A percentile compares a stretch with the other conserved stretches of the same genome.
phyloP scores from a whole-genome alignment of 2,329 filamentous ascomycete genomes.

The Alternaria ventricosa region DNA sequence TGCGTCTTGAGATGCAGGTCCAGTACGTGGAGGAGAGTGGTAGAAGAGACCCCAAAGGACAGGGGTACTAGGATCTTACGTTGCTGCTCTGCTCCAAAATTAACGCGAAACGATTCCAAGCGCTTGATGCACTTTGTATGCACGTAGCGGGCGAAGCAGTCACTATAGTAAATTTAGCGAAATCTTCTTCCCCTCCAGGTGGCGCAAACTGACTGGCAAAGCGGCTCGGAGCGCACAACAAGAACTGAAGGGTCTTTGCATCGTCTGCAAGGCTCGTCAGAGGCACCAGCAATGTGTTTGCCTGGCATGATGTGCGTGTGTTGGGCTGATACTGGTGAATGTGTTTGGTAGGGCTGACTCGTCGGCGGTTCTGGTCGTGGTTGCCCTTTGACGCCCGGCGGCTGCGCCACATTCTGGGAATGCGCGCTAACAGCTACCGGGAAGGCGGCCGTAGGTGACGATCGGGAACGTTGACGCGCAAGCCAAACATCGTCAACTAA shows the following conservation, averaged over 20 bases:
- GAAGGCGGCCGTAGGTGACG: conserved; percentile 23
- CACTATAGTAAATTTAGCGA: conserved; percentile 52
- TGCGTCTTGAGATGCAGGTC: conserved; percentile 72
- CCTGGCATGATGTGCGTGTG: conserved; percentile 39
- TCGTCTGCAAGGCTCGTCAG: conserved; percentile 58
- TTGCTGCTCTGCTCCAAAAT: conserved; percentile 53
- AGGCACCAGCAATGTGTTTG: conserved; percentile 27
- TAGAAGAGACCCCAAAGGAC: conserved; percentile 83
- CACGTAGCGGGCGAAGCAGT: conserved; percentile 81
- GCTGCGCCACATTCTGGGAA: conserved; percentile 21
- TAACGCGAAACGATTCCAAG: conserved; percentile 68
- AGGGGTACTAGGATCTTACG: conserved; percentile 75
- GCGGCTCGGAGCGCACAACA: conserved; percentile 63
- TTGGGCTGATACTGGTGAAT: conserved; percentile 8
- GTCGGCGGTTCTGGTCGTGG: neutral
- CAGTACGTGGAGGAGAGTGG: conserved; percentile 77
- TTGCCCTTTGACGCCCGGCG: conserved; percentile 3
- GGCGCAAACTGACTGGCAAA: conserved; percentile 62
- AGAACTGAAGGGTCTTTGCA: conserved; percentile 62
- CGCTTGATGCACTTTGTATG: conserved; percentile 81
- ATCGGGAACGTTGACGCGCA: conserved; percentile 19
- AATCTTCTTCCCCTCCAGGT: conserved; percentile 2
- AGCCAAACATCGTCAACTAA: conserved; percentile 17
- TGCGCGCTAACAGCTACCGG: conserved; percentile 22
- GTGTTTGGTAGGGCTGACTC: conserved; percentile 17